Base-by-base conservation (phyloP, 2,329 filamentous ascomycete species). In the Botrytis medusae region DNA sequence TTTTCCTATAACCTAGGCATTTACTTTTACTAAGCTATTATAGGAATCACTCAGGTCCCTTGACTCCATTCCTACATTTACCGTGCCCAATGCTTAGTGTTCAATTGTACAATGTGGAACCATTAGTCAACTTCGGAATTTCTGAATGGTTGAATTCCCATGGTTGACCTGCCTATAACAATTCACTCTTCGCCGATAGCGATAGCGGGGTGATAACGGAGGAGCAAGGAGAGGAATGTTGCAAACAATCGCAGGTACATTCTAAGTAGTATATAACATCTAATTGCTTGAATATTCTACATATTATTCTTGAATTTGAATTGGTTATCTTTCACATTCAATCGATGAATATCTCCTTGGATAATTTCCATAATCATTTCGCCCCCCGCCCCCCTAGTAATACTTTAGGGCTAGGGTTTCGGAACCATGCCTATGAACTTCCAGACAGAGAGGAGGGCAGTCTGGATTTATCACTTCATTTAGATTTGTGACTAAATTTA, bases 151-250 rank as follows among this genome's bases (percentile, higher is more conserved):
- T 18, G 32, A 68, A 42, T 22, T 22, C 37, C 40, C 32, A 68
- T 68, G 20, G 16, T 57, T 42, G 48, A 68, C 48, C 48, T 68
- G 64, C 48, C 40, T 44, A 32, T 63, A 29, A 63, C 20, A 51
- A 51, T 65, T 68, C 32, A 54, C 20, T 20, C 16, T 68, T 40
- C 29, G 64, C 46, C 37, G 65, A 68, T 68, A 57, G 64, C 32
- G 65, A 68, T 68, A 57, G 48, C 65, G 65, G 34, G 37, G 65
- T 57, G 65, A 69, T 69, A 57, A 68, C 48, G 46, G 25, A n/a
- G 22, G 22, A 67, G 32, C 34, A 25, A 40, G 32, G 37, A 10
- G 25, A 42, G 0, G 46, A 54, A 54, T 68, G 10, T 18, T 40
- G 32, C 25, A 54, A 48, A 32, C 34, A 54, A 40, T 29, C 48